Conservation (phyloP, 257 asterid genomes). For the Solanum ossicruentum region DNA sequence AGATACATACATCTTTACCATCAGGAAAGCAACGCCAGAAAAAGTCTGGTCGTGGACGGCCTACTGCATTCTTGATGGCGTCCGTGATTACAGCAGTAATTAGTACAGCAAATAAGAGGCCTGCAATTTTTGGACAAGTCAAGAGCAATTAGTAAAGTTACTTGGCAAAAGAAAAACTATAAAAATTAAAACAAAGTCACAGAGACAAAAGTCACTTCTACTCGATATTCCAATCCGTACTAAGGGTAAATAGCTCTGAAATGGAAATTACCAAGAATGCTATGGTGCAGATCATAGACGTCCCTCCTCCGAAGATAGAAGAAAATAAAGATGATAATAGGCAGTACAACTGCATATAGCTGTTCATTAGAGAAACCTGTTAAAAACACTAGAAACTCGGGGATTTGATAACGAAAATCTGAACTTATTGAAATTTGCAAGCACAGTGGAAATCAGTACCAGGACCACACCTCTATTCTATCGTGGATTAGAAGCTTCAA, state of each 20-base stretch:
- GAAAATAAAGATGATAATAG: constrained; percentile 46
- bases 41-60: constrained; percentile 80
- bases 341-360: constrained; percentile 66
- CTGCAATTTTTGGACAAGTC: constrained; percentile 19
- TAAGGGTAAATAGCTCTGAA: background rate
- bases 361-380: constrained; percentile 4
- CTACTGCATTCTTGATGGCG: constrained; percentile 73
- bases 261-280: constrained; percentile 46
- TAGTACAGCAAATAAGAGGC: constrained; percentile 55
- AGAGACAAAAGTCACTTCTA: background rate
- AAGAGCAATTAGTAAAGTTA: background rate
- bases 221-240: background rate
- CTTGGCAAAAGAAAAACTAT: background rate
- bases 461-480: background rate
- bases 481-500: background rate
- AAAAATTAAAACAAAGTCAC: background rate
- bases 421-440: background rate
- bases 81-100: constrained; percentile 77
- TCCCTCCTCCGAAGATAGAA: constrained; percentile 58
- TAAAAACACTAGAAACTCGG: background rate
- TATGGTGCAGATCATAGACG: constrained; percentile 72
- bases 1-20: constrained; percentile 42
- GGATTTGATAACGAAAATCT: background rate
- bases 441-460: background rate
- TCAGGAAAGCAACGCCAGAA: constrained; percentile 96